Evolutionary conservation across 2,329 filamentous ascomycete species (phyloP).

Genomic region (Aspergillus tanneri): DNA sequence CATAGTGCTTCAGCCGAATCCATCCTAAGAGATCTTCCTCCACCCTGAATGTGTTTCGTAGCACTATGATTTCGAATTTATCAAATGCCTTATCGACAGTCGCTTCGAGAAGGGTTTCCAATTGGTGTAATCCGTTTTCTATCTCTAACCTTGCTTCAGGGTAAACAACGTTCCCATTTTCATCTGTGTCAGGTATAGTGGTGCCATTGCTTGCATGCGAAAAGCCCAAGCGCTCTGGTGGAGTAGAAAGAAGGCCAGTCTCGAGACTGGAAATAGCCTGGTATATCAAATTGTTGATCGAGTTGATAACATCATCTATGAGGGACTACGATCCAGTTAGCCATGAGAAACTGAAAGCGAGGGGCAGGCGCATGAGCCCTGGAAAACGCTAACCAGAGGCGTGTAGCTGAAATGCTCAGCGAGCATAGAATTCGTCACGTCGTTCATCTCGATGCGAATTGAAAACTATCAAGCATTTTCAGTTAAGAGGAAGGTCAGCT

Average conservation of each 20-base stretch:
- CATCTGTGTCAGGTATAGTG: constrained; percentile 48
- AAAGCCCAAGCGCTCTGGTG: constrained; percentile 80
- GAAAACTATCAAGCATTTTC: constrained; percentile 10
- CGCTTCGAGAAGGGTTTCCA: constrained; percentile 77
- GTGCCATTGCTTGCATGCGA: constrained; percentile 49
- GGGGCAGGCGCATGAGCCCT: neutral
- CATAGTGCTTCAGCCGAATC: constrained; percentile 82
- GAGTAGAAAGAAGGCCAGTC: constrained; percentile 70
- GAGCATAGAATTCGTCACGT: constrained; percentile 61
- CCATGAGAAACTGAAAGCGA: neutral
- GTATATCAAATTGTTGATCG: constrained; percentile 89
- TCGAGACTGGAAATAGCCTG: constrained; percentile 86
- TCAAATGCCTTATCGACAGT: constrained; percentile 84
- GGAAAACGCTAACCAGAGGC: constrained; percentile 66
- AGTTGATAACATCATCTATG: constrained; percentile 97
- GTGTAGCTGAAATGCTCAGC: constrained; percentile 97
- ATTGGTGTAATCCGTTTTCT: constrained; percentile 80
- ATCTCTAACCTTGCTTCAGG: constrained; percentile 67
- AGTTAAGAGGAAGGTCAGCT: neutral
- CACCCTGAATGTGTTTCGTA: constrained; percentile 79
- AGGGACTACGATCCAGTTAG: constrained; percentile 62
- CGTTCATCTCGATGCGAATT: constrained; percentile 38
- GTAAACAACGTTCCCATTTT: constrained; percentile 47
- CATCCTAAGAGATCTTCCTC: constrained; percentile 70
- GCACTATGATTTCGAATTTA: constrained; percentile 82